Evolutionary conservation across 2,329 filamentous ascomycete species (phyloP).

Genomic region (Fusarium sp.): DNA sequence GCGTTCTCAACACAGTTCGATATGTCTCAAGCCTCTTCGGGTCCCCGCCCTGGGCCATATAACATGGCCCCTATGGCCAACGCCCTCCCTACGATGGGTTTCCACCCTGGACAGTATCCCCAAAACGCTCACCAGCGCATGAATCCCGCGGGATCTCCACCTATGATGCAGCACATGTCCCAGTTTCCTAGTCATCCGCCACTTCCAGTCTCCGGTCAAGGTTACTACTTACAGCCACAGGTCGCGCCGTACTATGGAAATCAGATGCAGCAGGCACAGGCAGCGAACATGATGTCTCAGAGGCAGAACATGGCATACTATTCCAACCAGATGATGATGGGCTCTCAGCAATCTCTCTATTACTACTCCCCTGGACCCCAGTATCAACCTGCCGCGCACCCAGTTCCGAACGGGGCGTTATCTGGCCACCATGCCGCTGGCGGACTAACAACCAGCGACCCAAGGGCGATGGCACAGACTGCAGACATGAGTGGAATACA

Average conservation of each 20-base stretch:
- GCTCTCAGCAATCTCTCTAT: conserved; percentile 51
- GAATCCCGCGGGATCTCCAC: conserved; percentile 47
- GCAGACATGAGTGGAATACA: conserved; percentile 10
- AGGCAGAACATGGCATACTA: conserved; percentile 56
- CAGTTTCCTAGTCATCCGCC: conserved; percentile 51
- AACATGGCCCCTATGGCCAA: conserved; percentile 57
- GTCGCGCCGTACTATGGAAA: conserved; percentile 56
- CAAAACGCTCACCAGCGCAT: conserved; percentile 48
- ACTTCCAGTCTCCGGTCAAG: conserved; percentile 51
- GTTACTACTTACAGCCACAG: conserved; percentile 58
- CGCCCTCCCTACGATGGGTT: conserved; percentile 53
- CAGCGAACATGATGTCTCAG: conserved; percentile 46
- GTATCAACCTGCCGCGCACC: conserved; percentile 46
- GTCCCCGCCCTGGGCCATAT: conserved; percentile 47
- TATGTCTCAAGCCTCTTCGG: conserved; percentile 45
- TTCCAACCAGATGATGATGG: conserved; percentile 53
- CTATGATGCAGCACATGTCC: conserved; percentile 51
- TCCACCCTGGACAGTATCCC: conserved; percentile 50
- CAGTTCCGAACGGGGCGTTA: conserved; percentile 46
- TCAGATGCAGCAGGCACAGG: conserved; percentile 50
- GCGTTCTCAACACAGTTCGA: conserved; percentile 54
- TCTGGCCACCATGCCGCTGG: conserved; percentile 48
- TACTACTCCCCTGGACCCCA: conserved; percentile 55
- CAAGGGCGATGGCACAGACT: conserved; percentile 33
- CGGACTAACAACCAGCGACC: conserved; percentile 36